phyloP scores from a whole-genome alignment of 192 early-diverging fungal species.

The Nowakowskiella sp. region DNA sequence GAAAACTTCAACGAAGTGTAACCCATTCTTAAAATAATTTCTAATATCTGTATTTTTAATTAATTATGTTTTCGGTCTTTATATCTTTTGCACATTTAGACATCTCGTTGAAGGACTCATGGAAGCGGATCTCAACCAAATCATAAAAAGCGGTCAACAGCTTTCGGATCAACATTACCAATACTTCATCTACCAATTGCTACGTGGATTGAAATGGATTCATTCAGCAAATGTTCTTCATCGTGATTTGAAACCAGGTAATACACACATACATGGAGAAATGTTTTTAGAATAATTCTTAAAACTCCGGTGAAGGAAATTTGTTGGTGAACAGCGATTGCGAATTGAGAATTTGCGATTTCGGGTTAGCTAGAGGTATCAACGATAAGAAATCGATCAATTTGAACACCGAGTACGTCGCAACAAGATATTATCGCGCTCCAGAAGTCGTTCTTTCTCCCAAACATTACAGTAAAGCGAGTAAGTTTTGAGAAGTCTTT shows the following conservation, averaged over 20 bases:
- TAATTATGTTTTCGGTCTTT: background rate
- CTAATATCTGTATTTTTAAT: no score
- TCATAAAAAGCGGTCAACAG: constrained; percentile 87
- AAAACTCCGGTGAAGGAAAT: no score
- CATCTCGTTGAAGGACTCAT: constrained; percentile 97
- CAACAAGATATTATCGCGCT: constrained; percentile 49
- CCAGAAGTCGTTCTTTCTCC: constrained; percentile 50
- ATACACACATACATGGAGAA: background rate
- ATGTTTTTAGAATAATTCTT: constrained; percentile 2
- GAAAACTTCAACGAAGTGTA: constrained; percentile 86
- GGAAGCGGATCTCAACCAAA: constrained; percentile 98
- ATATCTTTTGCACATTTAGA: constrained; percentile 11
- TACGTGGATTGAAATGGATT: constrained; percentile 95
- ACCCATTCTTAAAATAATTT: no score
- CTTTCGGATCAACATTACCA: constrained; percentile 95
- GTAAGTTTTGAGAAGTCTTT: constrained; percentile 13
- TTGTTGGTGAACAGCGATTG: constrained; percentile 50
- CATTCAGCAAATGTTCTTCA: constrained; percentile 97
- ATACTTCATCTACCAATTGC: constrained; percentile 97
- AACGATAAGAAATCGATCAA: constrained; percentile 20
- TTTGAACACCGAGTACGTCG: constrained; percentile 50
- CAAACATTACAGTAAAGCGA: constrained; percentile 46
- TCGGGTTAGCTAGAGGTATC: constrained; percentile 44
- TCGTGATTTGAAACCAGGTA: constrained; percentile 90
- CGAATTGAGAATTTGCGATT: constrained; percentile 50